Evolutionary conservation across 805 yeast species (phyloP), one percentile per base, ranked within the genome.

Genomic region (Ogataea paradorogensis): DNA sequence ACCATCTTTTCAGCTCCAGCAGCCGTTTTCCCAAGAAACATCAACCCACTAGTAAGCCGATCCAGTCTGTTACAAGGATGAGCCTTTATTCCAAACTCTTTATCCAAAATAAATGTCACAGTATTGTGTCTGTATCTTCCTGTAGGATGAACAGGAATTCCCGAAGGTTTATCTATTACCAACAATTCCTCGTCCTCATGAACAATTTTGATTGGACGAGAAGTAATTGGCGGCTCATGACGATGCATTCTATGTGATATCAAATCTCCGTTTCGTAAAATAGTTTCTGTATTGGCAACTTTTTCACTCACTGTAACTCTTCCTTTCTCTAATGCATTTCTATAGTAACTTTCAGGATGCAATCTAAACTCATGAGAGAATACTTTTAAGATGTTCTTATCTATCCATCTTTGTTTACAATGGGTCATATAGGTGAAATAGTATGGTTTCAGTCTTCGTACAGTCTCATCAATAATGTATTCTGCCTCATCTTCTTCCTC

Each of bases 71-170:
- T 90, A 56, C 96, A 88, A 0, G 93, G 69, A 57, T 89, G 96
- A 1, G 84, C 91, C 2, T 66, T 63, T 29, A 74, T 66, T 1
- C 82, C 82, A 43, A 70, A 59, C 52, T 90, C 95, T 39, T 78
- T 76, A 59, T 86, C 82, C 49, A 93, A 62, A 4, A 88, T 76
- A 58, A 81, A 82, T 9, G 95, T 85, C 15, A 87, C 74, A 0
- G 95, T 78, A 58, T 82, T 77, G 62, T 78, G 78, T 56, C 93
- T 57, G 69, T 81, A 79, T 47, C 90, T 65, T 0, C 98, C 99
- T 0, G 96, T 84, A 3, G 99, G 98, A 59, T 93, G 99, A 0
- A 87, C 95, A 0, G 99, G 97, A 2, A 93, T 73, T 0, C 99
- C 97, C 4, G 93, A 75, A 0, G 99, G 99, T 50, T 93, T 93